phyloP scores from a whole-genome alignment of 208 protist species.

The Trypanosoma cruzi region DNA sequence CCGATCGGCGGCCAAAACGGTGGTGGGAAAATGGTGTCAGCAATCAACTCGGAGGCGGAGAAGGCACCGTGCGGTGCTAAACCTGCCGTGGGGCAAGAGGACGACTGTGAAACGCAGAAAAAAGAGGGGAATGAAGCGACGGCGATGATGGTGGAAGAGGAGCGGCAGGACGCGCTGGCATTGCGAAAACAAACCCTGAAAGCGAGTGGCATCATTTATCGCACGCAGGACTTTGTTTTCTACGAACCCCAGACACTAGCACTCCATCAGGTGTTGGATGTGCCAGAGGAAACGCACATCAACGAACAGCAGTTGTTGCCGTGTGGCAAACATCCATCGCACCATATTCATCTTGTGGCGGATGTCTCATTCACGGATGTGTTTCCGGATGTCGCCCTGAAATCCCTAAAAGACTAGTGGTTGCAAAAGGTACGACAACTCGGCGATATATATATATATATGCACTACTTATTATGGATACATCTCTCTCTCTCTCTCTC shows the following conservation, averaged over 20 bases:
- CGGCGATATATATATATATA: background rate
- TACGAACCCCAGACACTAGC: slow-evolving; percentile 71
- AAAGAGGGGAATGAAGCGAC: background rate
- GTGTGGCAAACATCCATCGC: slow-evolving; percentile 67
- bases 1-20: background rate
- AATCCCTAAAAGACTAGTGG: slow-evolving; percentile 46
- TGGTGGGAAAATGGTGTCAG: background rate
- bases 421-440: background rate
- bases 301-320: slow-evolving; percentile 62
- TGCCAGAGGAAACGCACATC: slow-evolving; percentile 67
- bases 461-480: background rate
- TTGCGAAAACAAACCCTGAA: slow-evolving; percentile 33
- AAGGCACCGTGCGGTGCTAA: background rate
- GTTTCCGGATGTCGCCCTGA: slow-evolving; percentile 57
- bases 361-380: slow-evolving; percentile 86
- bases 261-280: slow-evolving; percentile 81
- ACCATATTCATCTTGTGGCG: slow-evolving; percentile 75
- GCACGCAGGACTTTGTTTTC: slow-evolving; percentile 86
- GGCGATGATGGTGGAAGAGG: background rate
- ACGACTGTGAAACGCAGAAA: background rate
- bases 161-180: slow-evolving; percentile 37
- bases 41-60: background rate
- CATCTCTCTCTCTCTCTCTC: background rate
- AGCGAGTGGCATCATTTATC: slow-evolving; percentile 49
- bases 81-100: background rate